Conservation (phyloP, 176 grass and related monocot species). For the Carex kokanica region DNA sequence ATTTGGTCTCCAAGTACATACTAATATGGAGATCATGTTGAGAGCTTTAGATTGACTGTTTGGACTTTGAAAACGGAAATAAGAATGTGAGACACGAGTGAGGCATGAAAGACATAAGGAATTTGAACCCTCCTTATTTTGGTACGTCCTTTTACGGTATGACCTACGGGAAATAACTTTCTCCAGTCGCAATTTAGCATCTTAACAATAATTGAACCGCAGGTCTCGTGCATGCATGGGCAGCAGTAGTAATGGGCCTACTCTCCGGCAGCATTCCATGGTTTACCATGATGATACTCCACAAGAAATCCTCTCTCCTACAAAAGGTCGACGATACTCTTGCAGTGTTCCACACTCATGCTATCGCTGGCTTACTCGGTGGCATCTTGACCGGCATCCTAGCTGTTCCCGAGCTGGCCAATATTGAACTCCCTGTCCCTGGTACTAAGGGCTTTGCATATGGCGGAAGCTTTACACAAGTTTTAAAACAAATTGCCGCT, state of each 20-base stretch:
- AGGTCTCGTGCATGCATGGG: conserved; percentile 68
- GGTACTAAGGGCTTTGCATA: conserved; percentile 46
- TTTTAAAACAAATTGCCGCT: conserved; percentile 56
- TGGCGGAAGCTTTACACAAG: conserved; percentile 44
- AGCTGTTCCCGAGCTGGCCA: conserved; percentile 46
- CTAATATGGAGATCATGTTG: no score
- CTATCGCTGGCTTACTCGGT: conserved; percentile 51
- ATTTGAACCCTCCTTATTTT: no score
- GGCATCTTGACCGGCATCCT: conserved; percentile 59
- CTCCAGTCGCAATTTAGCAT: background rate
- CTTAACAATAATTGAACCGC: background rate
- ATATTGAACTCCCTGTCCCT: conserved; percentile 32
- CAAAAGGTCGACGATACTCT: conserved; percentile 75
- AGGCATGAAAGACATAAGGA: no score
- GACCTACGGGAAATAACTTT: background rate
- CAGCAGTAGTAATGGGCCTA: conserved; percentile 61
- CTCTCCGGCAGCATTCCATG: conserved; percentile 53
- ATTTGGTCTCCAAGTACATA: no score
- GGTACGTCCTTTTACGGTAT: background rate
- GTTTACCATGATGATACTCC: conserved; percentile 76
- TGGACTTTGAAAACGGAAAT: no score
- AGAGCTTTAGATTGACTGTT: no score
- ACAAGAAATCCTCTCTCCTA: conserved; percentile 52
- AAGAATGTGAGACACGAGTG: no score
- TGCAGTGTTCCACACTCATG: conserved; percentile 70